phyloP scores from a whole-genome alignment of 148 eudicot genomes.

The Rhododendron mucronatum region DNA sequence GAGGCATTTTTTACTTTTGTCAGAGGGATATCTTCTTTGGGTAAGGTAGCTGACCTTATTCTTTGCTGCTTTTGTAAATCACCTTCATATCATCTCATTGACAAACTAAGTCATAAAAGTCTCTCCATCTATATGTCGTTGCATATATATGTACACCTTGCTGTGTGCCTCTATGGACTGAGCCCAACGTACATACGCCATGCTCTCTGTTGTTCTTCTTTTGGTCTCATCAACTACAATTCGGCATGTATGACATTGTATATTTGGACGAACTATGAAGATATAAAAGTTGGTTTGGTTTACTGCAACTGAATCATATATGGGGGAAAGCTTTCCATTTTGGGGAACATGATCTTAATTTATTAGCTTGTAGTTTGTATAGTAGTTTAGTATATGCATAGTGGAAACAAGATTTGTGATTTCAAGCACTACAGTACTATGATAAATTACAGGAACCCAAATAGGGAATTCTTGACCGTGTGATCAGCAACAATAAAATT shows the following conservation, averaged over 20 bases:
- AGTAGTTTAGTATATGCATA: not conserved
- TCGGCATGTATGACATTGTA: not conserved
- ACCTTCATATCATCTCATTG: not conserved
- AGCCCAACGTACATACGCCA: not conserved
- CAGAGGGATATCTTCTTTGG: not conserved
- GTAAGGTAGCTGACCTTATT: not conserved
- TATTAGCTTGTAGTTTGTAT: not conserved
- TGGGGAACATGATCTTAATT: not conserved
- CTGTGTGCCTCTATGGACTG: not conserved
- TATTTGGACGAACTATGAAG: not conserved
- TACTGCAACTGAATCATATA: not conserved
- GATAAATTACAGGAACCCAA: slow-evolving; percentile 18
- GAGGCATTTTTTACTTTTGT: not conserved
- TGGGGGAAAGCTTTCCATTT: not conserved
- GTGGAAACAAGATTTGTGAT: not conserved
- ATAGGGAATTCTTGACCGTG: slow-evolving; percentile 19
- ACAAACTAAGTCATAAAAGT: not conserved
- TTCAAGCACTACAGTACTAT: not conserved
- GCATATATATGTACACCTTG: not conserved
- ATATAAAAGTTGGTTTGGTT: not conserved
- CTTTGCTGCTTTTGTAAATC: slow-evolving; percentile 1
- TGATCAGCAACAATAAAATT: slow-evolving; percentile 30
- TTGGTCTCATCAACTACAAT: not conserved
- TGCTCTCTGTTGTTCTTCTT: not conserved
- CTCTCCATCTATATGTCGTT: not conserved